Base-by-base conservation (phyloP, 768 basidiomycete genomes). In the Hericium erinaceus region DNA sequence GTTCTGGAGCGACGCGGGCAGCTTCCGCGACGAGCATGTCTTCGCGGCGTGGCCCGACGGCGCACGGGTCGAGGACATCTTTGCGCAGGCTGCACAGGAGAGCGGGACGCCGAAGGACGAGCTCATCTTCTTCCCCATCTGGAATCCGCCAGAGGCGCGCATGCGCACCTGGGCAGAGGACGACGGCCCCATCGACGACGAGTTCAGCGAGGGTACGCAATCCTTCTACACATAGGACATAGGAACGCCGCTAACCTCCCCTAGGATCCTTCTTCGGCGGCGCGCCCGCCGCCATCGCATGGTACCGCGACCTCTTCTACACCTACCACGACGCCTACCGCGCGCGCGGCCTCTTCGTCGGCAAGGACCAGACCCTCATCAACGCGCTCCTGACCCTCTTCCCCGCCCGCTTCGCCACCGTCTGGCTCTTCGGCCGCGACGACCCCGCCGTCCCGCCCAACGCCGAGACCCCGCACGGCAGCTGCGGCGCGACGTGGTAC, bases 191-290 rank as follows among this genome's bases (percentile, higher is more conserved):
- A 65, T 83, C 3, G 79, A 81, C 18, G 18, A 20, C 10, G 40
- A 41, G 7, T 71, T 82, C 50, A 78, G 77, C 59, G 75, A 82
- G 74, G 80, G 81, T 79, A 49, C 37, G 72, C 15, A 12, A 28
- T 22, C 22, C 22, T 22, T 22, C 22, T 22, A 22, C 22, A 22
- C 22, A 22, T 22, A 22, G 22, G 2, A 22, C 22, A 22, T 2
- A 22, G 22, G 22, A 22, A 22, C 22, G 22, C 22, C 22, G 22
- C 22, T 22, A 22, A 22, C 22, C 22, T 22, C 22, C 22, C 22
- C 22, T 2, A 81, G 81, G 79, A n/a, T 80, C 81, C 0, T 82
- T 82, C 64, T 83, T 83, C 57, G 82, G 82, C 9, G 80, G 80
- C 10, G 65, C 74, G 0, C 76, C 75, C 2, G 40, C 62, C 9